Base-by-base conservation (phyloP, 805 yeast genomes). In the Blastobotrys mokoenaii region DNA sequence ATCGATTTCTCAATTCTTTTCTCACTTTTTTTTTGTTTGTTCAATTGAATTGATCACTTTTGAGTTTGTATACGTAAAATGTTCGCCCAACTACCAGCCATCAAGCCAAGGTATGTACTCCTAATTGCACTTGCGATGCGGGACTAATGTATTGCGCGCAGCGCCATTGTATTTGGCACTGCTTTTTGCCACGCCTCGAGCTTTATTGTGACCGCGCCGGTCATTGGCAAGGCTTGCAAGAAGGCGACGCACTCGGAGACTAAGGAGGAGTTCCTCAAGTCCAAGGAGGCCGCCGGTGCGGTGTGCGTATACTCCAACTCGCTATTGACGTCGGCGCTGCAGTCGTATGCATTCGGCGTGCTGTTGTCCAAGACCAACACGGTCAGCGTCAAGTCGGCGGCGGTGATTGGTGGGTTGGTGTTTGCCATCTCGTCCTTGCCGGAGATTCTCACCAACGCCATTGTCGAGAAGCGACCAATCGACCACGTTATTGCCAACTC, bases 311-410 rank as follows among this genome's bases (percentile, higher is more conserved):
- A 59, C 54, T 59, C 60, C 18, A 50, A 68, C 31, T 61, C 69
- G 15, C 38, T 64, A 35, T 57, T 56, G 22, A 52, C 64, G 22
- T 57, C 70, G n/a, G 64, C 60, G 8, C 53, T 64, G 27, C 71
- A 66, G 60, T 55, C 72, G 9, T 68, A 68, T 51, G 70, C 67
- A n/a, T 60, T 65, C 40, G 57, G 66, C 27, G 69, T 67, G 10
- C 52, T 68, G 38, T 56, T 68, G 40, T 61, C 64, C 52, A 56
- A 65, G 37, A 61, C 71, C 36, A 68, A 67, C 44, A 60, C 66
- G 38, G 47, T 57, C 55, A 55, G 59, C 43, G 58, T 59, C 56
- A 63, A 65, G 59, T 70, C 66, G 11, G 70, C 72, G 15, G 57
- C 64, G 43, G 59, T 63, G 41, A 48, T 68, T 20, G 72, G 72